Evolutionary conservation across 202 grass and related monocot species (phyloP).

Genomic region (Miscanthus sacchariflorus): DNA sequence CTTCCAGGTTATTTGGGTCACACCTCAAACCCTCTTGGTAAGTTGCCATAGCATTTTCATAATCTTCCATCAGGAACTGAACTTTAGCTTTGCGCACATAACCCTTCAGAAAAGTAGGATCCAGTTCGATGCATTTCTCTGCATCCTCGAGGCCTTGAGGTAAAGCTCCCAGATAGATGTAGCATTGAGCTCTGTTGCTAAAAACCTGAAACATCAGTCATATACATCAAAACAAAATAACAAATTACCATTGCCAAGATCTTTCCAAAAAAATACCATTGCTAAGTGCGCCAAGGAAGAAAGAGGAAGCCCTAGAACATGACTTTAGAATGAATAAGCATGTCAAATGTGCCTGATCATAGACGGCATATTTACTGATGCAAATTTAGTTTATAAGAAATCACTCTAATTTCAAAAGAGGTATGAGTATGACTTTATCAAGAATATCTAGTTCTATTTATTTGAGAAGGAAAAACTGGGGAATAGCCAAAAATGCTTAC

Average conservation of each 20-base stretch:
- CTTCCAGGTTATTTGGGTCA: slow-evolving; percentile 63
- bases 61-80: slow-evolving; percentile 66
- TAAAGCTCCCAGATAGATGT: slow-evolving; percentile 58
- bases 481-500: slow-evolving; percentile 39
- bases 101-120: slow-evolving; percentile 67
- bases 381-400: slow-evolving; percentile 1
- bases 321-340: slow-evolving; percentile 14
- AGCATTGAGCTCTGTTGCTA: slow-evolving; percentile 70
- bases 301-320: neutral
- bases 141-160: slow-evolving; percentile 63
- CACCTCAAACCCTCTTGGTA: slow-evolving; percentile 67
- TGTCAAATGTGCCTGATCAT: neutral
- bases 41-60: slow-evolving; percentile 68
- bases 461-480: neutral
- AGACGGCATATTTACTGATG: neutral
- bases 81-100: slow-evolving; percentile 64
- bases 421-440: neutral
- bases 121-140: slow-evolving; percentile 61
- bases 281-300: neutral
- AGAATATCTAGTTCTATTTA: neutral
- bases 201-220: slow-evolving; percentile 47
- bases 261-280: too few relatives aligned
- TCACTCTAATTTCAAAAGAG: neutral
- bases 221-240: neutral
- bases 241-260: slow-evolving; percentile 11